Evolutionary conservation across 2,329 filamentous ascomycete genomes (phyloP).

Genomic region (Claviceps digitariae): DNA sequence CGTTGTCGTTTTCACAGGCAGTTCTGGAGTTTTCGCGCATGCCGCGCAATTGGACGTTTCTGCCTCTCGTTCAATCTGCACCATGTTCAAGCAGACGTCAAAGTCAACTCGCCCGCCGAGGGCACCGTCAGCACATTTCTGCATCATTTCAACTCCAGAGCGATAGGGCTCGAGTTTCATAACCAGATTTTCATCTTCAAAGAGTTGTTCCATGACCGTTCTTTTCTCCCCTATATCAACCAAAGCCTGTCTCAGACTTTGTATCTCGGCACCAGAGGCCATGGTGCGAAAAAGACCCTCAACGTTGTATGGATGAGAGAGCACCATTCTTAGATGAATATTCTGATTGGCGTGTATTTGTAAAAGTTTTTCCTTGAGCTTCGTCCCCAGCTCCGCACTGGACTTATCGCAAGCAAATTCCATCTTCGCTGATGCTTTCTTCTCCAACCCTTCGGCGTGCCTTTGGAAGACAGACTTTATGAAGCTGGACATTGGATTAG

Average conservation of each 20-base stretch:
- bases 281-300: slow-evolving; percentile 13
- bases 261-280: neutral
- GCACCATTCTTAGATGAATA: neutral
- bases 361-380: neutral
- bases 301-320: slow-evolving; percentile 17
- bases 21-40: slow-evolving; percentile 1
- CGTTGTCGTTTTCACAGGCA: neutral
- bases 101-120: slow-evolving; percentile 13
- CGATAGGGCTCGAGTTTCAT: slow-evolving; percentile 5
- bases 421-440: neutral
- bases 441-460: neutral
- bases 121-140: neutral
- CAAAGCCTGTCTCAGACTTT: neutral
- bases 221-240: neutral
- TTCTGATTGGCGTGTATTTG: neutral
- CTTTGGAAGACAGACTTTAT: neutral
- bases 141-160: slow-evolving; percentile 7
- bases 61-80: slow-evolving; percentile 6
- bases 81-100: slow-evolving; percentile 4
- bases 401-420: neutral
- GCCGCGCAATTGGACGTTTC: slow-evolving; percentile 1
- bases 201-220: slow-evolving; percentile 6
- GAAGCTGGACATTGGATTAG: neutral
- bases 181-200: neutral
- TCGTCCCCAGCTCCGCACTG: neutral